Evolutionary conservation across 495 filamentous ascomycete species (phyloP).

Genomic region (Ramalina peruviana): DNA sequence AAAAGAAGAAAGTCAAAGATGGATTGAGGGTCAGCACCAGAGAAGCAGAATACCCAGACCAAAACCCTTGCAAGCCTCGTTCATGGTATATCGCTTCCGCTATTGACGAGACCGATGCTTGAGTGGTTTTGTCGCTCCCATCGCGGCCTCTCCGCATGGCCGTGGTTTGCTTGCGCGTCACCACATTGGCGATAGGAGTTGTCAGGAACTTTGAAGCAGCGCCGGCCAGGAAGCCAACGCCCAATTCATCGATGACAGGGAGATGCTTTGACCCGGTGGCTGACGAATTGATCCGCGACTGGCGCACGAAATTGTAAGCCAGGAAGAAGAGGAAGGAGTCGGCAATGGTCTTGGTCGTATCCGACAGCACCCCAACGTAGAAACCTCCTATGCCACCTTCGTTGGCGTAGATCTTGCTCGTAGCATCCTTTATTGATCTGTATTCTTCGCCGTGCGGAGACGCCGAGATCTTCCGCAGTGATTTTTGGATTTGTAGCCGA

Average conservation of each 20-base stretch:
- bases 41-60: constrained; percentile 79
- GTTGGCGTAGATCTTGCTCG: constrained; percentile 52
- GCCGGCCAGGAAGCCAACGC: constrained; percentile 63
- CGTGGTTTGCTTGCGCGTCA: constrained; percentile 66
- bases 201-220: constrained; percentile 67
- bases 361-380: constrained; percentile 60
- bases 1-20: constrained; percentile 71
- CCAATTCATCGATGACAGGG: constrained; percentile 57
- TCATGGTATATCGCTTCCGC: constrained; percentile 49
- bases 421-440: constrained; percentile 49
- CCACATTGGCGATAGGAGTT: constrained; percentile 71
- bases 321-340: constrained; percentile 79
- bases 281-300: constrained; percentile 38
- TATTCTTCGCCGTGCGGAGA: constrained; percentile 36
- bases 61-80: constrained; percentile 66
- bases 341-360: constrained; percentile 56
- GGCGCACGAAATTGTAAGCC: constrained; percentile 60
- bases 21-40: constrained; percentile 77
- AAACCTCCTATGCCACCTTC: constrained; percentile 59
- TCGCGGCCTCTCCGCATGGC: constrained; percentile 26
- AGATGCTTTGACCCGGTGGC: constrained; percentile 36
- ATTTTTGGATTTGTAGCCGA: constrained; percentile 68
- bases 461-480: constrained; percentile 31
- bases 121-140: constrained; percentile 1
- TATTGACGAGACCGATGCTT: constrained; percentile 40